Percentiles rank a stretch among this genome's conserved stretches.
phyloP scores from a whole-genome alignment of 2,329 filamentous ascomycete species.

The Sclerotinia borealis region DNA sequence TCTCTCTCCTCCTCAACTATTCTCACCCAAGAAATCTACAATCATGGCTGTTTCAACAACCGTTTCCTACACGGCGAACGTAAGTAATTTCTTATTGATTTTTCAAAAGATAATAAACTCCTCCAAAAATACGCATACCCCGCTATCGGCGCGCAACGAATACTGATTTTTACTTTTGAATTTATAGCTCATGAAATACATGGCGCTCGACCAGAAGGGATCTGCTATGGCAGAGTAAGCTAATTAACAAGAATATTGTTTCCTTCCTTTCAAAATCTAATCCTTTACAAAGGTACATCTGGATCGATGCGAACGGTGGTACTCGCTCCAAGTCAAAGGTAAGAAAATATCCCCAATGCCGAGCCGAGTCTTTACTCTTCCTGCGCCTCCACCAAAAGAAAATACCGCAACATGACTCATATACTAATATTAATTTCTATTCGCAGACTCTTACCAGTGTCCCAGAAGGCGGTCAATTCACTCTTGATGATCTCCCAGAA shows the following conservation, averaged over 20 bases:
- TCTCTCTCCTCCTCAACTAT: neutral
- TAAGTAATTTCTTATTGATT: too few relatives aligned
- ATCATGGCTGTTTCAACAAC: constrained; percentile 30
- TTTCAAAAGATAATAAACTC: too few relatives aligned
- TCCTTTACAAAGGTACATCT: constrained; percentile 59
- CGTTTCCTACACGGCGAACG: constrained; percentile 36
- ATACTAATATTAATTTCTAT: constrained; percentile 3
- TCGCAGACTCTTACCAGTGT: constrained; percentile 56
- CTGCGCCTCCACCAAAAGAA: neutral
- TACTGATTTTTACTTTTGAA: constrained; percentile 15
- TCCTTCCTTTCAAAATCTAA: constrained; percentile 9
- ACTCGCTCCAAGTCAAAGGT: constrained; percentile 95
- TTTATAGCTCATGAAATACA: constrained; percentile 80
- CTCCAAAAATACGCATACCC: constrained; percentile 18
- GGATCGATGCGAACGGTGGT: constrained; percentile 80
- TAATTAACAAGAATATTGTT: constrained; percentile 51
- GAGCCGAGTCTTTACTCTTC: neutral
- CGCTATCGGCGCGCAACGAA: constrained; percentile 1
- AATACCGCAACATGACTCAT: constrained; percentile 16
- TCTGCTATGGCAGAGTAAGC: constrained; percentile 86
- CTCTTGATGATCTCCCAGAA: constrained; percentile 62
- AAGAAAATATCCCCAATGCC: constrained; percentile 39
- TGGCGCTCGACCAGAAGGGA: constrained; percentile 84
- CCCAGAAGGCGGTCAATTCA: constrained; percentile 37
- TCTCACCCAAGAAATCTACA: constrained; percentile 16